Evolutionary conservation across 768 basidiomycete genomes (phyloP), one percentile per base, ranked within the genome.

Genomic region (Amanita inopinata): DNA sequence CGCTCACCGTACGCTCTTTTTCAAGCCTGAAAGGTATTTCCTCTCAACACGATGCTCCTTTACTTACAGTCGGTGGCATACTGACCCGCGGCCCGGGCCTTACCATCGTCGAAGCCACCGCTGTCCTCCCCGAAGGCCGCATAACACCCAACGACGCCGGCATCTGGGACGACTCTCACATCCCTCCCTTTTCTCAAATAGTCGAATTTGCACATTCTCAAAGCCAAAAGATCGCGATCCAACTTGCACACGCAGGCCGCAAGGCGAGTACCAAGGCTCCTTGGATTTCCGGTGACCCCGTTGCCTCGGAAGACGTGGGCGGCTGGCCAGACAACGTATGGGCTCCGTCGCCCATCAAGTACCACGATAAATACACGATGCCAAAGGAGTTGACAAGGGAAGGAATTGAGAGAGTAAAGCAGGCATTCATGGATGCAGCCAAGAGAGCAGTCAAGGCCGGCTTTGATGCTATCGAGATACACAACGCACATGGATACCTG

Each of bases 191-290:
- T 31, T 63, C 67, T 45, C 57, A 70, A 27, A 65, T 87, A 49
- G 72, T 78, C 52, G 73, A 80, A 45, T 83, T 84, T 41, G 80
- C 80, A n/a, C 80, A 83, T 53, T 73, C 76, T 0, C 79, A 81
- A 50, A 72, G 67, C 35, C 76, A 81, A 53, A 77, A 78, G 37
- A 71, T 87, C 15, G 85, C 66, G 6, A 78, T 87, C 42, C 87
- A 89, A 49, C 70, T 88, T 12, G 78, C 71, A 0, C 85, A 89
- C 48, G 80, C 83, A 0, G 85, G 86, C 0, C 67, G 84, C n/a
- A 88, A 87, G 56, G 82, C 74, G 0, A 78, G 76, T 6, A 77
- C 69, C 0, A 56, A 73, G 12, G 70, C 76, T 0, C 80, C 82
- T 0, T 87, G 81, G 80, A 53, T 82, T 23, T 41, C 60, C 22